These are phyloP conservation scores for Magnolia officinalis DNA, from an alignment of 164 flowering plant species.

Conservation along the genomic window DNA sequence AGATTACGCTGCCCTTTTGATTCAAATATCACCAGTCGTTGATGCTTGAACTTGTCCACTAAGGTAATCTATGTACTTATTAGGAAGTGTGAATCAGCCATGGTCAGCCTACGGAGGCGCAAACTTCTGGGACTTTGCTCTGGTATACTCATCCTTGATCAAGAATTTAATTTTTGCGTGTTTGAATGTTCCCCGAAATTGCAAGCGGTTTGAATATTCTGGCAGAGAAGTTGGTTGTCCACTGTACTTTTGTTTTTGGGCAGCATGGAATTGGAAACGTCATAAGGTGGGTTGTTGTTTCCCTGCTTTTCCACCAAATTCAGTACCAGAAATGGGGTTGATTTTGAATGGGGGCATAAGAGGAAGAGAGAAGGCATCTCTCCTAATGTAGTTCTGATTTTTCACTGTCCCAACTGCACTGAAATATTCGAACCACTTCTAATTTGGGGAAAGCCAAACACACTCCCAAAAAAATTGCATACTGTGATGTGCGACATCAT, in stretches of 20 bases:
- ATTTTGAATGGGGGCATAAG: not conserved
- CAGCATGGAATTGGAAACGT: not conserved
- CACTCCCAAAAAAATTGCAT: not conserved
- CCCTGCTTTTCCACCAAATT: not conserved
- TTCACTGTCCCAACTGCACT: not conserved
- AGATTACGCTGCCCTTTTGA: not conserved
- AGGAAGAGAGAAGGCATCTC: not conserved
- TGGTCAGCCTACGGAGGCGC: slow-evolving; percentile 94
- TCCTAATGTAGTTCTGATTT: not conserved
- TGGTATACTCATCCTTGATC: slow-evolving; percentile 34
- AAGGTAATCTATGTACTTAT: slow-evolving; percentile 9
- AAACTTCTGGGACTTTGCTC: slow-evolving; percentile 62
- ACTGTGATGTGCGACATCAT: not conserved
- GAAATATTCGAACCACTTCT: not conserved
- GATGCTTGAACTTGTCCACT: slow-evolving; percentile 12
- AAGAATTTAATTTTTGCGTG: not conserved
- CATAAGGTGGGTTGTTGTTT: not conserved
- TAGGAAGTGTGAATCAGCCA: slow-evolving; percentile 23
- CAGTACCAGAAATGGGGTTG: not conserved
- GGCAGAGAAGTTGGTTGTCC: not conserved
- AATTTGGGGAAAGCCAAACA: not conserved
- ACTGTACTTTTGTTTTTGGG: not conserved
- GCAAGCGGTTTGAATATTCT: not conserved
- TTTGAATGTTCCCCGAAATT: not conserved
- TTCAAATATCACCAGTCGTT: slow-evolving; percentile 1